Percentiles rank a stretch among this genome's conserved stretches.
phyloP scores from a whole-genome alignment of 441 rosid genomes.

The Euphorbia celastroides region DNA sequence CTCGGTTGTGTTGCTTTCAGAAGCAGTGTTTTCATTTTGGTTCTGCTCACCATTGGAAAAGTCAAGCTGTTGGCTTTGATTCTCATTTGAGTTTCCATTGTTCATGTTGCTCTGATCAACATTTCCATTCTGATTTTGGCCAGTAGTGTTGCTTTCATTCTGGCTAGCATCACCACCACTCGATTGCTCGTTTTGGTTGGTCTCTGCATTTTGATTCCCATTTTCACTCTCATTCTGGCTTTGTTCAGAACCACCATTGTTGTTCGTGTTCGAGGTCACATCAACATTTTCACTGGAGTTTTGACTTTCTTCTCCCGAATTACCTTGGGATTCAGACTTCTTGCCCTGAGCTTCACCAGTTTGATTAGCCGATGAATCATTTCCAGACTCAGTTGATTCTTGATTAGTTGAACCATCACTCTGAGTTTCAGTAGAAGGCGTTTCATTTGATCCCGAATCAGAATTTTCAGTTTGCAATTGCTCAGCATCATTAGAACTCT shows the following conservation, averaged over 20 bases:
- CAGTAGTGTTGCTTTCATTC: constrained; percentile 7
- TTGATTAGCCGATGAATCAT: constrained; percentile 32
- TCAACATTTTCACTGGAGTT: constrained; percentile 30
- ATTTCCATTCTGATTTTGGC: constrained; percentile 9
- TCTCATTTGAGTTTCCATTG: constrained; percentile 7
- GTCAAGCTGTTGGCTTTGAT: constrained; percentile 17
- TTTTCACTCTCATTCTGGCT: background rate
- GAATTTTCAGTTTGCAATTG: constrained; percentile 37
- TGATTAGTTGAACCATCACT: constrained; percentile 29
- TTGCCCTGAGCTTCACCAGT: constrained; percentile 24
- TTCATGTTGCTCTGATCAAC: constrained; percentile 1
- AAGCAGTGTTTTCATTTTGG: background rate
- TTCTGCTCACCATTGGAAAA: background rate
- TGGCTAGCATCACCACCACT: constrained; percentile 11
- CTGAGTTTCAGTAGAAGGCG: constrained; percentile 34
- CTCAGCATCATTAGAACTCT: constrained; percentile 24
- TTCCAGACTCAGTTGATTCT: constrained; percentile 33
- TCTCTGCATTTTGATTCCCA: background rate
- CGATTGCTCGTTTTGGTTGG: constrained; percentile 20
- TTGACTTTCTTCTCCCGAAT: constrained; percentile 27
- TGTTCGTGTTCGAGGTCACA: constrained; percentile 19
- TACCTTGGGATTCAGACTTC: constrained; percentile 18
- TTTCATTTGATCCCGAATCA: constrained; percentile 34
- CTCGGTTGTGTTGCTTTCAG: constrained; percentile 1
- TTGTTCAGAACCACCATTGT: constrained; percentile 14